Base-by-base conservation (phyloP, 768 basidiomycete species). In the Tylopilus subfusipes region DNA sequence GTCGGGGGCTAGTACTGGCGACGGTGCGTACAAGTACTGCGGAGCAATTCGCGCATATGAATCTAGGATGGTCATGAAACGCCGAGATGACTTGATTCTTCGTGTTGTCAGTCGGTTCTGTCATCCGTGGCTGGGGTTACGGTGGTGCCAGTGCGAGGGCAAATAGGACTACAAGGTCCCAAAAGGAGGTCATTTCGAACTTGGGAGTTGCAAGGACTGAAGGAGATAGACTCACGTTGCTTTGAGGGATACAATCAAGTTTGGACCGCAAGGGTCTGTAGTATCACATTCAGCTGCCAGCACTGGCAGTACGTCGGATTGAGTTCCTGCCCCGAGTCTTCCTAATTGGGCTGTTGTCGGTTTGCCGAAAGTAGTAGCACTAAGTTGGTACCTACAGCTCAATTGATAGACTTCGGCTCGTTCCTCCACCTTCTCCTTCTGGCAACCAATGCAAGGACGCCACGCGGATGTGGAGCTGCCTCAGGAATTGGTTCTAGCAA, bases 21-120 rank as follows among this genome's bases (percentile, higher is more conserved):
- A 54, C 12, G 18, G 43, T 33, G 72, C 86, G 50, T 50, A 89
- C 89, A 48, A 92, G 81, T 16, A 83, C 80, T 18, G 84, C 83
- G 45, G 86, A 78, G 63, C 90, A 92, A 48, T 80, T 80, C 18
- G 80, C 71, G 62, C 89, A 92, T 3, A 80, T 82, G 66, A 80
- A 90, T 16, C 72, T 77, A n/a, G 90, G 85, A 43, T 79, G 84
- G n/a, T 79, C 81, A 6, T 80, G 72, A 64, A 84, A 91, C 2
- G 76, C 75, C 40, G 81, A 78, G n/a, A 82, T 64, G 2, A 86
- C 86, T 48, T 82, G 79, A n/a, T 72, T 67, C 62, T 74, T 78
- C 7, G 79, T 82, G 55, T 81, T 78, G 25, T 78, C 34, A 60
- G 67, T 50, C 69, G 62, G 31, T 68, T 55, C 63, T 40, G 47